Evolutionary conservation across 805 yeast genomes (phyloP).

Genomic region (Kurtzmaniella fragi): DNA sequence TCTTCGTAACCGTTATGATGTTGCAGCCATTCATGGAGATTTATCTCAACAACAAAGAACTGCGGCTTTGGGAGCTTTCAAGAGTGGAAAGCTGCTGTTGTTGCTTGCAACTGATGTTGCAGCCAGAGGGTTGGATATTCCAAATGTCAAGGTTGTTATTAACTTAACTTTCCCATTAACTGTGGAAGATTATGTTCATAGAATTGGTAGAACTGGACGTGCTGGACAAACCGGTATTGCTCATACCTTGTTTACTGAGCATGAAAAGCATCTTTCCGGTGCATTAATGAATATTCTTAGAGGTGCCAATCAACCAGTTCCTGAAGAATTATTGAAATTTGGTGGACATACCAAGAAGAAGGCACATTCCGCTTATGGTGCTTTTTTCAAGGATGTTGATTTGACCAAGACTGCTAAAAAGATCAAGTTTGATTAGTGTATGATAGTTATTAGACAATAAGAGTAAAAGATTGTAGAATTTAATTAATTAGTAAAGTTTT

Average conservation of each 20-base stretch:
- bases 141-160: slow-evolving; percentile 92
- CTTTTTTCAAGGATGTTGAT: slow-evolving; percentile 91
- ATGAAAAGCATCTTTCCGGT: slow-evolving; percentile 93
- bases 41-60: slow-evolving; percentile 90
- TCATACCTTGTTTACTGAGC: slow-evolving; percentile 92
- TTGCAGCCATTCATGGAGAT: slow-evolving; percentile 96
- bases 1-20: slow-evolving; percentile 65
- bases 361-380: slow-evolving; percentile 97
- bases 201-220: slow-evolving; percentile 97
- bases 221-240: slow-evolving; percentile 96
- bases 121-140: slow-evolving; percentile 96
- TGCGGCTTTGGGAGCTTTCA: slow-evolving; percentile 78
- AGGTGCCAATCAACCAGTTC: slow-evolving; percentile 93
- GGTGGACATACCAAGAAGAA: slow-evolving; percentile 98
- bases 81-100: slow-evolving; percentile 67
- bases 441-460: too few relatives aligned
- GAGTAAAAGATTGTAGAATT: background rate
- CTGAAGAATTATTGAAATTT: slow-evolving; percentile 88
- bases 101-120: slow-evolving; percentile 97
- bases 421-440: slow-evolving; percentile 66
- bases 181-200: slow-evolving; percentile 93
- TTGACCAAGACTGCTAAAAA: slow-evolving; percentile 80
- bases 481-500: background rate
- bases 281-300: slow-evolving; percentile 87
- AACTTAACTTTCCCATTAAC: slow-evolving; percentile 95